phyloP scores from a whole-genome alignment of 2,329 filamentous ascomycete species.

The Didymella segeticola region DNA sequence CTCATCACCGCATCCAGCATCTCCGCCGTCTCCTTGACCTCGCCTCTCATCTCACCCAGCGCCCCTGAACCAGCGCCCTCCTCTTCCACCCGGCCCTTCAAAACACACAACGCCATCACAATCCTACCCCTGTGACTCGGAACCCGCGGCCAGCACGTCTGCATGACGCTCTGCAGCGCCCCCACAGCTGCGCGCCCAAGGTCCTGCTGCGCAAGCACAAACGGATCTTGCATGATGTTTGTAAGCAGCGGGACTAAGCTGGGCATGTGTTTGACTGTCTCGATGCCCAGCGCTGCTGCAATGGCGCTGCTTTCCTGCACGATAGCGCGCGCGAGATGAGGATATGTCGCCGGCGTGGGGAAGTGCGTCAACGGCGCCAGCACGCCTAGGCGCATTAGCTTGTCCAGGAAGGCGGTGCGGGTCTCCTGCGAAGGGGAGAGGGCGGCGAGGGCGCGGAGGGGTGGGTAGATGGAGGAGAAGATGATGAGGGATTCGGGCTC shows the following conservation, averaged over 20 bases:
- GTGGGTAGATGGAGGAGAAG: conserved; percentile 69
- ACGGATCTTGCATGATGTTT: conserved; percentile 71
- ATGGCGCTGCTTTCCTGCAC: conserved; percentile 59
- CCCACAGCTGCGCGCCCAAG: conserved; percentile 62
- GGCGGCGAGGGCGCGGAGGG: conserved; percentile 64
- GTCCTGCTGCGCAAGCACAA: conserved; percentile 63
- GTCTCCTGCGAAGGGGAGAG: conserved; percentile 4
- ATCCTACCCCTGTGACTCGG: conserved; percentile 68
- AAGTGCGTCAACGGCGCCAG: conserved; percentile 61
- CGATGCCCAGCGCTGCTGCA: conserved; percentile 65
- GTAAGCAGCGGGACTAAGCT: conserved; percentile 72
- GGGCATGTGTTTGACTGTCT: conserved; percentile 72
- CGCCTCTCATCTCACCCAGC: background rate
- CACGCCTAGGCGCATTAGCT: conserved; percentile 52
- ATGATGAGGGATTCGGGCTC: conserved; percentile 72
- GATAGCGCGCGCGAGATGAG: conserved; percentile 64
- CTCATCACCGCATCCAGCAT: conserved; percentile 38
- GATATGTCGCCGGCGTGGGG: conserved; percentile 57
- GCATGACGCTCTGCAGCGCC: conserved; percentile 64
- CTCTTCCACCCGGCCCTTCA: conserved; percentile 42
- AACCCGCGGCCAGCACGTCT: conserved; percentile 74
- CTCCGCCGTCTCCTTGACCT: conserved; percentile 31
- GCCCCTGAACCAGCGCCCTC: conserved; percentile 27
- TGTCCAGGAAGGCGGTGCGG: conserved; percentile 51
- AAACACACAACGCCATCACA: conserved; percentile 61